A percentile compares a stretch with the other conserved stretches of the same genome.
Conservation (phyloP, 1,284 basidiomycete genomes). For the Sphaerobolus stellatus region DNA sequence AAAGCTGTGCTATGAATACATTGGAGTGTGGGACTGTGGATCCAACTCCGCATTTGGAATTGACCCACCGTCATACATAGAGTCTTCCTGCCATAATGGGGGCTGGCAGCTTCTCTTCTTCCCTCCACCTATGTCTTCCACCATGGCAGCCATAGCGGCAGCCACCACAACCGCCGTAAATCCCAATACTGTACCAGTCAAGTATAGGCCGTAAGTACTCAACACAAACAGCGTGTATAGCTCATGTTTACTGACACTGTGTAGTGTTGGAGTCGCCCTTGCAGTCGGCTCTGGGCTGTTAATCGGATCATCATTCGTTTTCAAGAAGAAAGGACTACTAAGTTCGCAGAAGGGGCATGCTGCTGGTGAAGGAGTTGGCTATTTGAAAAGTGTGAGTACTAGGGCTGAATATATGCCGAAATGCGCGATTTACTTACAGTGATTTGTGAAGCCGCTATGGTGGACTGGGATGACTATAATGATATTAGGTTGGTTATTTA, state of each 20-base stretch:
- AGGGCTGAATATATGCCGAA: neutral
- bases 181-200: constrained; percentile 10
- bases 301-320: constrained; percentile 57
- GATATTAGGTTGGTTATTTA: constrained; percentile 40
- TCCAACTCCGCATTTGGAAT: too few relatives aligned
- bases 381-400: constrained; percentile 50
- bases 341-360: constrained; percentile 42
- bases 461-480: constrained; percentile 52
- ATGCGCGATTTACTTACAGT: neutral
- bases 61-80: too few relatives aligned
- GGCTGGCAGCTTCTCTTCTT: too few relatives aligned
- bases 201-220: constrained; percentile 13
- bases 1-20: too few relatives aligned
- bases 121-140: too few relatives aligned
- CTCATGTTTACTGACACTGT: neutral
- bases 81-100: too few relatives aligned
- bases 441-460: constrained; percentile 41
- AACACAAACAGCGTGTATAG: neutral
- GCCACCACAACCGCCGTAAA: neutral
- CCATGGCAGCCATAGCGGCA: too few relatives aligned
- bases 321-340: constrained; percentile 61
- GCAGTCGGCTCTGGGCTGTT: constrained; percentile 61
- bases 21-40: too few relatives aligned
- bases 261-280: constrained; percentile 43
- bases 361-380: constrained; percentile 64